Percentiles rank a stretch among this genome's conserved stretches.
These are phyloP conservation scores for Staphylotrichum longicolle DNA, from an alignment of 495 filamentous ascomycete genomes.

Conservation along the genomic window DNA sequence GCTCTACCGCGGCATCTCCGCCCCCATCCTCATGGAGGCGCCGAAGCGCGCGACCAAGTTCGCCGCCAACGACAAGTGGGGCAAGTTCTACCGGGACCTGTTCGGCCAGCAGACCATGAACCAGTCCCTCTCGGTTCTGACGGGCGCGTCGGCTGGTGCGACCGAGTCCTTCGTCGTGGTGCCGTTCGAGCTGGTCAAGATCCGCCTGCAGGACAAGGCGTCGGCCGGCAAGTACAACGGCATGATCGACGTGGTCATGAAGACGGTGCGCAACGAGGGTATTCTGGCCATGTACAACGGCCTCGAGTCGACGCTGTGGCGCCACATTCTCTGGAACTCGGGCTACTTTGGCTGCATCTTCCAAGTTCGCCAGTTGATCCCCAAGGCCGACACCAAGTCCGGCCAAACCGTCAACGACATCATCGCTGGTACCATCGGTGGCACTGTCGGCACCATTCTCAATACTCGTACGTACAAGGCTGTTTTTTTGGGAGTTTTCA, in stretches of 20 bases:
- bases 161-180: slow-evolving; percentile 91
- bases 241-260: slow-evolving; percentile 83
- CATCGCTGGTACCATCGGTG: slow-evolving; percentile 80
- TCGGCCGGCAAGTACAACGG: slow-evolving; percentile 93
- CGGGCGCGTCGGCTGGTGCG: slow-evolving; percentile 89
- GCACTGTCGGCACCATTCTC: slow-evolving; percentile 86
- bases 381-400: slow-evolving; percentile 72
- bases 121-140: slow-evolving; percentile 83
- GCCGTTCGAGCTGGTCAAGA: slow-evolving; percentile 93
- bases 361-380: slow-evolving; percentile 83
- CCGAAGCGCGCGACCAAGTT: slow-evolving; percentile 99
- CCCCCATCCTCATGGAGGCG: slow-evolving; percentile 97
- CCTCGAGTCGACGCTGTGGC: slow-evolving; percentile 93
- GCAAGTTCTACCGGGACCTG: slow-evolving; percentile 77
- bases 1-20: slow-evolving; percentile 91
- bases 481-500: neutral
- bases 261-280: slow-evolving; percentile 79
- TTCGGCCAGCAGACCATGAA: slow-evolving; percentile 87
- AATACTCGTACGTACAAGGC: slow-evolving; percentile 60
- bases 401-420: slow-evolving; percentile 82
- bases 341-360: slow-evolving; percentile 99
- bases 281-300: slow-evolving; percentile 91
- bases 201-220: slow-evolving; percentile 91
- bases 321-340: slow-evolving; percentile 94
- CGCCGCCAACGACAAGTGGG: slow-evolving; percentile 98